Percentiles rank a stretch among this genome's conserved stretches.
Conservation (phyloP, 2,329 filamentous ascomycete species). For the Penicillium sp. region DNA sequence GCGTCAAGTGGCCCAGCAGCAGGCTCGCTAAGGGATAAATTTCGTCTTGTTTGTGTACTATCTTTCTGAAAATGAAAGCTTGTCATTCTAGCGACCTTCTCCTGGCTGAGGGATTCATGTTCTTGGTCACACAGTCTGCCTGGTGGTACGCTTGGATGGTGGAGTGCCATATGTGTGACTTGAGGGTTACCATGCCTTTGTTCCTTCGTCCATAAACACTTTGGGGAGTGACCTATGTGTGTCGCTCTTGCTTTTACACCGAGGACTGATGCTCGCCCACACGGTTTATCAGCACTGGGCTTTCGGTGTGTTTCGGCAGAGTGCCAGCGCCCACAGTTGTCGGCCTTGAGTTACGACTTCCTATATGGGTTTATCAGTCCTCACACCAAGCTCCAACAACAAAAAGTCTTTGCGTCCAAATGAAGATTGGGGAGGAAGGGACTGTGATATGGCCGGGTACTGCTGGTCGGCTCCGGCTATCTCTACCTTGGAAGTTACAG, state of each 20-base stretch:
- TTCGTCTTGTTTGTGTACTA: not conserved
- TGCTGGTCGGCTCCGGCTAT: constrained; percentile 5
- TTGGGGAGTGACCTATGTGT: not conserved
- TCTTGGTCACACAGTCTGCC: not conserved
- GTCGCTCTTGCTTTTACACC: not conserved
- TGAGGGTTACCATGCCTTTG: not conserved
- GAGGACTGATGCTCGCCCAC: not conserved
- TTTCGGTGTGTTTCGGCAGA: not conserved
- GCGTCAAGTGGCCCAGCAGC: constrained; percentile 38
- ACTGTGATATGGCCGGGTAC: not conserved
- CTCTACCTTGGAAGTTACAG: not conserved
- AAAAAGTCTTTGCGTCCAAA: not conserved
- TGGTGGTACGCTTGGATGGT: constrained; percentile 1
- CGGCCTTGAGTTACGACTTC: not conserved
- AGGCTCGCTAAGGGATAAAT: constrained; percentile 24
- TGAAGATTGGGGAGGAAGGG: not conserved
- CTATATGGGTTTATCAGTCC: not conserved
- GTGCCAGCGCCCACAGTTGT: not conserved
- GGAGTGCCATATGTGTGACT: not conserved
- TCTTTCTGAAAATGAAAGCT: not conserved
- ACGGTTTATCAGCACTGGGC: not conserved
- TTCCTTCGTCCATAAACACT: not conserved
- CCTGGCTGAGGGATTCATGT: not conserved
- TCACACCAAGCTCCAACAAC: not conserved
- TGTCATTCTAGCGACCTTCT: not conserved